Conservation (phyloP, 176 grass and related monocot genomes). For the Cenchrus americanus region DNA sequence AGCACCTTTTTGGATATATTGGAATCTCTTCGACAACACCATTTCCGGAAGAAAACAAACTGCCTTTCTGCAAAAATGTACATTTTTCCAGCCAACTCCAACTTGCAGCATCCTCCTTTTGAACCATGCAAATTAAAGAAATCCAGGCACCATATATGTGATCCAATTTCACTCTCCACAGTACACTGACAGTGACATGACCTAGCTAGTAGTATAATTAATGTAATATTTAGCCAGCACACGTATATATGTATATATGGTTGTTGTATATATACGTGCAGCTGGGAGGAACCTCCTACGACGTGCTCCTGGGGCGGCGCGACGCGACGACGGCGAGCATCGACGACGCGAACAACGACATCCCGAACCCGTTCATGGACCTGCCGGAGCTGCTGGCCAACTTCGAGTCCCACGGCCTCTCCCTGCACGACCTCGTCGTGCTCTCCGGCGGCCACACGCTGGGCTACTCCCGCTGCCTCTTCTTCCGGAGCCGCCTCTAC, state of each 20-base stretch:
- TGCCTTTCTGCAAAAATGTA: neutral
- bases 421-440: conserved; percentile 68
- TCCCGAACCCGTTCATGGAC: conserved; percentile 68
- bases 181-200: too few species aligned
- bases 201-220: too few species aligned
- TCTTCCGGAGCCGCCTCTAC: conserved; percentile 73
- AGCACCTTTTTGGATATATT: conserved; percentile 19
- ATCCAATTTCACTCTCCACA: neutral
- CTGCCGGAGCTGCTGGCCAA: conserved; percentile 51
- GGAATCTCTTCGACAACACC: neutral
- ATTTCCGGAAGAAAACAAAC: neutral
- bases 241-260: neutral
- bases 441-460: conserved; percentile 82
- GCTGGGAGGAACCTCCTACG: conserved; percentile 72
- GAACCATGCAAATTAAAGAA: too few species aligned
- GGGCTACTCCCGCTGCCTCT: conserved; percentile 64
- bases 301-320: conserved; percentile 64
- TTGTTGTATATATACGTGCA: conserved; percentile 1
- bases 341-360: conserved; percentile 47
- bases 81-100: too few species aligned
- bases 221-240: neutral
- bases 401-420: conserved; percentile 68
- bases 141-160: too few species aligned
- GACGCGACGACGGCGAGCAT: conserved; percentile 69
- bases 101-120: too few species aligned